Percentiles rank a stretch among this genome's conserved stretches.
phyloP scores from a whole-genome alignment of 2,329 filamentous ascomycete species.

The Cadophora malorum region DNA sequence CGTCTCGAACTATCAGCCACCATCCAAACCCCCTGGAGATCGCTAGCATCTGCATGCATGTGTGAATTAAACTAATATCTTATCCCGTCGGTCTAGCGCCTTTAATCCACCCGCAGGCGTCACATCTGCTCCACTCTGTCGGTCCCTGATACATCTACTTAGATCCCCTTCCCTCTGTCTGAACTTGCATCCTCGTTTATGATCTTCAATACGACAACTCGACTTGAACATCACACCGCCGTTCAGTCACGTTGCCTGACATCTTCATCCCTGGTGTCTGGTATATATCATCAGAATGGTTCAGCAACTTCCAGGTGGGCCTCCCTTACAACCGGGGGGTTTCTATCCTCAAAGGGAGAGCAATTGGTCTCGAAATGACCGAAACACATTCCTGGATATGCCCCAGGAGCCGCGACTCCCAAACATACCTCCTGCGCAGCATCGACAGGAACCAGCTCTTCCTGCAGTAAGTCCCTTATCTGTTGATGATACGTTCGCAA shows the following conservation, averaged over 20 bases:
- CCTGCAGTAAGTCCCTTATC: conserved; percentile 1
- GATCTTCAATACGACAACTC: conserved; percentile 42
- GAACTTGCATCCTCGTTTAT: conserved; percentile 31
- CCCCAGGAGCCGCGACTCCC: conserved; percentile 29
- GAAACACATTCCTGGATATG: conserved; percentile 33
- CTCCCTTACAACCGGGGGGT: conserved; percentile 31
- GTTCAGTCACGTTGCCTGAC: conserved; percentile 24
- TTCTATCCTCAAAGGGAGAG: conserved; percentile 34
- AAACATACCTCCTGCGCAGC: not conserved
- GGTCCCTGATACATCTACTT: conserved; percentile 40
- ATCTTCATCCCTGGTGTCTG: conserved; percentile 12
- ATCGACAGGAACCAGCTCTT: not conserved
- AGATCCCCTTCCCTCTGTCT: conserved; percentile 32
- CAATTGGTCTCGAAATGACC: conserved; percentile 32
- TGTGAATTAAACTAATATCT: conserved; percentile 29
- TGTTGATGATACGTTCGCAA: not conserved
- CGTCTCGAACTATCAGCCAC: conserved; percentile 26
- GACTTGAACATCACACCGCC: conserved; percentile 40
- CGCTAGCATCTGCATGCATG: conserved; percentile 28
- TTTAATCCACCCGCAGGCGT: conserved; percentile 23
- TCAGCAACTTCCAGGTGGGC: conserved; percentile 26
- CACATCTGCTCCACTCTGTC: conserved; percentile 26
- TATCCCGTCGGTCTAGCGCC: conserved; percentile 29
- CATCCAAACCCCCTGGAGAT: conserved; percentile 17
- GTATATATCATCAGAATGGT: conserved; percentile 39